Evolutionary conservation across 768 basidiomycete species (phyloP).

Genomic region (Lactarius quietus): DNA sequence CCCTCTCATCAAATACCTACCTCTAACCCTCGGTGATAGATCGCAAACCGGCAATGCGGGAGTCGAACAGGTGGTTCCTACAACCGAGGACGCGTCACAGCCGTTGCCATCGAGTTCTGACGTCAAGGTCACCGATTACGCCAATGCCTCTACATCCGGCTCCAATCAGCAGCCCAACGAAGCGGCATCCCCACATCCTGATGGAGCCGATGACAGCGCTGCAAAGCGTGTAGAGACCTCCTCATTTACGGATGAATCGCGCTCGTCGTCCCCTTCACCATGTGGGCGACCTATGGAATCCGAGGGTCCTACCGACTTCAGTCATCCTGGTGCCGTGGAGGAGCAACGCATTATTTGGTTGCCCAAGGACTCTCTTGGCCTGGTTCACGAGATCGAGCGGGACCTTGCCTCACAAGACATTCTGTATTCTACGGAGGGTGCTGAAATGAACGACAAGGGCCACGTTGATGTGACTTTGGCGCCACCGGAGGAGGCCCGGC

Average conservation of each 20-base stretch:
- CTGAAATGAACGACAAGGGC: slow-evolving; percentile 60
- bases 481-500: slow-evolving; percentile 36
- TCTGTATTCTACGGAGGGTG: slow-evolving; percentile 44
- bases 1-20: slow-evolving; percentile 71
- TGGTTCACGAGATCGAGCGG: slow-evolving; percentile 61
- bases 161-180: neutral
- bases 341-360: slow-evolving; percentile 85
- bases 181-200: neutral
- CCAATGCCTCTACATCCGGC: neutral
- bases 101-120: neutral
- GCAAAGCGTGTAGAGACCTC: neutral
- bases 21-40: slow-evolving; percentile 73
- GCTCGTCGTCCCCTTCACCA: slow-evolving; percentile 12
- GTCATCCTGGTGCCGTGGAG: slow-evolving; percentile 75
- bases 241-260: slow-evolving; percentile 13
- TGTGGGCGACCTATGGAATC: slow-evolving; percentile 30
- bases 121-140: slow-evolving; percentile 10
- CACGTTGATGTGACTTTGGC: slow-evolving; percentile 49
- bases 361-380: slow-evolving; percentile 65
- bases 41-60: slow-evolving; percentile 38
- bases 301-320: slow-evolving; percentile 53
- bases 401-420: slow-evolving; percentile 53
- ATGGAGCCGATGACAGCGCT: neutral
- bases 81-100: neutral
- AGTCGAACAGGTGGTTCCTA: neutral